These are phyloP conservation scores for Vaccinium myrtillus DNA, from an alignment of 148 eudicot genomes.

Conservation along the genomic window DNA sequence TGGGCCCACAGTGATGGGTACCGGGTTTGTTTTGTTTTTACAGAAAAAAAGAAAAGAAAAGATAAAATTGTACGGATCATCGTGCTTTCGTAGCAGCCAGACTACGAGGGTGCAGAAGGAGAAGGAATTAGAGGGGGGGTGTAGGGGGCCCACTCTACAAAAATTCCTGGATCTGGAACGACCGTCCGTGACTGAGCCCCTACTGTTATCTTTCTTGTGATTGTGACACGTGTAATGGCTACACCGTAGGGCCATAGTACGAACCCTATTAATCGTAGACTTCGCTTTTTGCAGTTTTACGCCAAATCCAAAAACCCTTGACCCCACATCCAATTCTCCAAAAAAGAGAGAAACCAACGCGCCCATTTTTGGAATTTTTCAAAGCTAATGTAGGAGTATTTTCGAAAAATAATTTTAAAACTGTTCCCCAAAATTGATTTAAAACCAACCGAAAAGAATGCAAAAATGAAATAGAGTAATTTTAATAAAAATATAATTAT, in stretches of 20 bases:
- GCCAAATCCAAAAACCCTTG: background rate
- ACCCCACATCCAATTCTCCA: background rate
- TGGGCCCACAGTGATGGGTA: no score
- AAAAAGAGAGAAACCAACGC: background rate
- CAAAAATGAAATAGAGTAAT: no score
- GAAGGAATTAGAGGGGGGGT: background rate
- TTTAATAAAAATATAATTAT: no score
- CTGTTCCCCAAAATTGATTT: no score
- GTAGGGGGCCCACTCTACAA: background rate
- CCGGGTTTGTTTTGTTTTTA: no score
- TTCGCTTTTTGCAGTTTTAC: conserved; percentile 2
- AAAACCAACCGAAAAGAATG: no score
- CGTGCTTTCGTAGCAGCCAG: background rate
- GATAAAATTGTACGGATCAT: background rate
- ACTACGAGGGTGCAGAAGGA: background rate
- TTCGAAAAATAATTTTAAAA: no score
- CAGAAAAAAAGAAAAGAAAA: no score
- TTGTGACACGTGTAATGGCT: background rate
- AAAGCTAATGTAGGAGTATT: no score
- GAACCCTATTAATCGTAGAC: background rate
- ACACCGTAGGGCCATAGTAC: background rate
- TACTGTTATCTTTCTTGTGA: background rate
- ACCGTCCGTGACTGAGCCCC: conserved; percentile 14
- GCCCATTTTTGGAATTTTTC: background rate
- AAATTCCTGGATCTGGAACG: background rate